Evolutionary conservation across 345 rosid genomes (phyloP).

Genomic region (Eucalyptus curtisii): DNA sequence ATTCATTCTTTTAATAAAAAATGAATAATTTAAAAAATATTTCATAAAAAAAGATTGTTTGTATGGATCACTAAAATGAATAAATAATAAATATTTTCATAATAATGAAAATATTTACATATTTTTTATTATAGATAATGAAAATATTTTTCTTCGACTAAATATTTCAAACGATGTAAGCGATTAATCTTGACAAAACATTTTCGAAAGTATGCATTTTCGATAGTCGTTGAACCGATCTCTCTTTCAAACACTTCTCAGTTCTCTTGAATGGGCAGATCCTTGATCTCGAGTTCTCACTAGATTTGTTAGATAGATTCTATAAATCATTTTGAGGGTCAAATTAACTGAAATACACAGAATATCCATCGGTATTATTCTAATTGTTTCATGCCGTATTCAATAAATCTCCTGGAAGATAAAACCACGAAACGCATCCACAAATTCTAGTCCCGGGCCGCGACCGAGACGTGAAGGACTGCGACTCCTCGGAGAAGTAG

Average conservation of each 20-base stretch:
- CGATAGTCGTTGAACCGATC: fast-evolving
- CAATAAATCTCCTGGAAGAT: background rate
- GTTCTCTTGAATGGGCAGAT: fast-evolving
- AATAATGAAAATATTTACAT: background rate
- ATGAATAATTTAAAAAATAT: background rate
- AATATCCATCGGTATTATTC: background rate
- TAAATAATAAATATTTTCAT: no score
- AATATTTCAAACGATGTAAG: background rate
- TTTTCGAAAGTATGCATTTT: background rate
- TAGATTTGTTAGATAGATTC: fast-evolving
- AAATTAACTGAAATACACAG: background rate
- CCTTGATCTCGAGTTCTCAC: fast-evolving
- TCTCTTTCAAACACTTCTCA: background rate
- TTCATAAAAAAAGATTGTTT: background rate
- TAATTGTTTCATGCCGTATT: background rate
- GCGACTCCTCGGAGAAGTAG: background rate
- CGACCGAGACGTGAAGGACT: background rate
- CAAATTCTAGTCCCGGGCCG: background rate
- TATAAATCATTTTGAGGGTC: background rate
- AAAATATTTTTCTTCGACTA: no score
- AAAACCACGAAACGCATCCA: background rate
- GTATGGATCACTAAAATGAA: background rate
- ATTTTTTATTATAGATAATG: no score
- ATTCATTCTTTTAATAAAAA: fast-evolving
- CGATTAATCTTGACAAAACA: background rate